Evolutionary conservation across 2,329 filamentous ascomycete genomes (phyloP), one percentile per base, ranked within the genome.

Genomic region (Aspergillus eucalypticola): DNA sequence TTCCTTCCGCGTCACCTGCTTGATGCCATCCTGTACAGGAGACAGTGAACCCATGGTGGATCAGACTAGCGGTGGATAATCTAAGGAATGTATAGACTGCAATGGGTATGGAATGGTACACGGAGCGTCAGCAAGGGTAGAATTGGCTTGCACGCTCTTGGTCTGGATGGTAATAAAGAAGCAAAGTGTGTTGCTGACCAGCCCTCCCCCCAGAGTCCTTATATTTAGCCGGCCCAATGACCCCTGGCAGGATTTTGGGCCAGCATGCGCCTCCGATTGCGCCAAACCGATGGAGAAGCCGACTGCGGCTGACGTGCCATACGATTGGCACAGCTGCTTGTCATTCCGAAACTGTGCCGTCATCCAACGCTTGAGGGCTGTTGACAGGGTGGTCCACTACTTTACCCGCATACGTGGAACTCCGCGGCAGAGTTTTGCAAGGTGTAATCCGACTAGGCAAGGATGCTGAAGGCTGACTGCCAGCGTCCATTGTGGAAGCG

Each of bases 1-100:
- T 19, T 62, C 60, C 54, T 38, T 41, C 53, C 60, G 60, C 21
- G 17, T 35, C 7, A 42, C 60, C 13, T 44, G 49, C 35, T 35
- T 39, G 27, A 62, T 62, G 29, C 57, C 48, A 23, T 51, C 32
- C 35, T 38, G 8, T 32, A 51, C 48, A 44, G 56, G 46, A 17
- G 51, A 27, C 23, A 46, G 39, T 41, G 38, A 27, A 59, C 39
- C 41, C 56, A 54, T 59, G 13, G 13, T 8, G 44, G 25, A 29
- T 49, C 44, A 29, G 41, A 44, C 8, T 44, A 44, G 41, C 19
- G 7, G 19, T 23, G 41, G 11, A 21, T 3, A 21, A 44, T 13
- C 41, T 44, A 21, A 21, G 19, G 39, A 42, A 42, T 11, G 19
- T 10, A 21, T 15, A 48, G 19, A 21, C 1, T 48, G 23, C 21